Base-by-base conservation (phyloP, 139 green algal species). In the Chlorella sp. region DNA sequence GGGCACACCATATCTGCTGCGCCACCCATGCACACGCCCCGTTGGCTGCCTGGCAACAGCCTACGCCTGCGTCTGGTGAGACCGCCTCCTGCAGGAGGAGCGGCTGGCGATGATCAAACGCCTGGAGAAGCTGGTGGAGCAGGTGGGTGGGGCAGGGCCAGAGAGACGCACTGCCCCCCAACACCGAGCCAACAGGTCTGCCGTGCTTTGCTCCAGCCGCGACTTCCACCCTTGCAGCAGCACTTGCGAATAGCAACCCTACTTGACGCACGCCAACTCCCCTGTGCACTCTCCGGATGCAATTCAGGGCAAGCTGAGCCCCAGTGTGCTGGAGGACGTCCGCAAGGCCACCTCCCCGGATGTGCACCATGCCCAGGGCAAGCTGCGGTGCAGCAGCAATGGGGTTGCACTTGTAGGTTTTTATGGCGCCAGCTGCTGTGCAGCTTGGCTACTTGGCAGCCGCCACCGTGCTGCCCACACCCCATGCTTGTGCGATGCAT, bases 51-150 rank as follows among this genome's bases (percentile, higher is more conserved):
- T n/a, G n/a, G n/a, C n/a, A n/a, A n/a, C n/a, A n/a, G n/a, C n/a
- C n/a, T n/a, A n/a, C n/a, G n/a, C n/a, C n/a, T n/a, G n/a, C n/a
- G n/a, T n/a, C n/a, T n/a, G n/a, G n/a, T n/a, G n/a, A n/a, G n/a
- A n/a, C n/a, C n/a, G 24, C 28, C 46, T 2, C 1, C 16, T 74
- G 77, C 77, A 83, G 77, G 84, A 88, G 81, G 76, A 88, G 64
- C 64, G 67, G 5, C 46, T 88, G 74, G 28, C 65, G 1, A 84
- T 88, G 40, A 13, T 86, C 16, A 68, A 70, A 51, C 48, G 77
- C 11, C 65, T 88, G 46, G 84, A 88, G 56, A 48, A 44, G 32
- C 40, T 88, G 76, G 84, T 88, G 64, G 77, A 70, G 26, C 28
- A 70, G 83, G 83, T 84, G 46, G 19, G 70, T 48, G 67, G 5